Evolutionary conservation across 2,329 filamentous ascomycete species (phyloP).

Genomic region (Aureobasidium subglaciale): DNA sequence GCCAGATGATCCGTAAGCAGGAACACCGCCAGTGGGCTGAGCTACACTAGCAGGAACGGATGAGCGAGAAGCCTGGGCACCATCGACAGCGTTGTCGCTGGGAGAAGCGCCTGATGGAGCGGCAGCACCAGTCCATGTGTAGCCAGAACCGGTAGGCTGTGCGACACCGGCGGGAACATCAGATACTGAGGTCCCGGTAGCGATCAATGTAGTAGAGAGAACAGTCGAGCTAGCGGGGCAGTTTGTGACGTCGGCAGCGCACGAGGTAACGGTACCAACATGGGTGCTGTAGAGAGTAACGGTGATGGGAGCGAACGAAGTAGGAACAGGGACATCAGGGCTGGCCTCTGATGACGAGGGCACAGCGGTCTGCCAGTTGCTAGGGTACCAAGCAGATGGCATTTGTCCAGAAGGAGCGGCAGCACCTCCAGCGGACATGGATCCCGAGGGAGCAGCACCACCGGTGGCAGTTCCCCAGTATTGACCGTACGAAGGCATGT

Average conservation of each 20-base stretch:
- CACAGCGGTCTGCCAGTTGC: background rate
- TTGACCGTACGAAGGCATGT: constrained; percentile 11
- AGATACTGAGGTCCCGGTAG: background rate
- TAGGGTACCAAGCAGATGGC: constrained; percentile 6
- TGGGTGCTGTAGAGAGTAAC: constrained; percentile 17
- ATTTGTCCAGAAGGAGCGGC: constrained; percentile 9
- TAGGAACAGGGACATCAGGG: background rate
- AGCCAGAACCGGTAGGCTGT: background rate
- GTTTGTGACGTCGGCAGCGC: constrained; percentile 15
- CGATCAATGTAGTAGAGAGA: background rate
- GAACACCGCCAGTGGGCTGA: background rate
- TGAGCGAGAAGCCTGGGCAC: background rate
- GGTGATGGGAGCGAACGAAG: constrained; percentile 9
- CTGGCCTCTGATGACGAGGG: background rate
- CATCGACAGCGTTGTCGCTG: background rate
- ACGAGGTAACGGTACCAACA: constrained; percentile 16
- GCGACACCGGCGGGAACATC: background rate
- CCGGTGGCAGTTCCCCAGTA: constrained; percentile 9
- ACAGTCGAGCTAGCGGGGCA: constrained; percentile 13
- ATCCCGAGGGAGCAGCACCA: background rate
- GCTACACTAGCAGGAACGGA: background rate
- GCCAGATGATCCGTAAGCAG: background rate
- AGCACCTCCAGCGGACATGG: constrained; percentile 1
- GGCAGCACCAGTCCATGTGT: constrained; percentile 1
- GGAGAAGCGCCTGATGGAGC: constrained; percentile 3